Conservation (phyloP, 2,329 filamentous ascomycete genomes). For the Microsporum audouinii region DNA sequence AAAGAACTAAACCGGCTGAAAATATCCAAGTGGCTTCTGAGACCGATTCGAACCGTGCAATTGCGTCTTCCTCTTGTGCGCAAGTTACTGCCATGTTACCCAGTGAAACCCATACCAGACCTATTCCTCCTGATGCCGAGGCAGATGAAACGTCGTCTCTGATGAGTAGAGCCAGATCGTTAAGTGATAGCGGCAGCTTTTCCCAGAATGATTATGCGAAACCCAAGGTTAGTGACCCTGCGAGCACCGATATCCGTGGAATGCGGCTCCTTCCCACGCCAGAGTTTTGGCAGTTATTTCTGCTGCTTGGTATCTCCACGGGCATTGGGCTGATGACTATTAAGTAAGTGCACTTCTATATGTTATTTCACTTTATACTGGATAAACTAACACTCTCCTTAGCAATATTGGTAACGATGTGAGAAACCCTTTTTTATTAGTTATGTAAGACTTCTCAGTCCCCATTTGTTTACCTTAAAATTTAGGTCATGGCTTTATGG, state of each 20-base stretch:
- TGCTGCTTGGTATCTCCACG: constrained; percentile 77
- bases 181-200: constrained; percentile 22
- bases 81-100: constrained; percentile 11
- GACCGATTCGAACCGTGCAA: constrained; percentile 28
- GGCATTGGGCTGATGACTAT: constrained; percentile 97
- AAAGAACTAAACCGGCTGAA: constrained; percentile 24
- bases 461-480: constrained; percentile 9
- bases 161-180: constrained; percentile 51
- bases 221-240: constrained; percentile 51
- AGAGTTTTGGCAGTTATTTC: constrained; percentile 87
- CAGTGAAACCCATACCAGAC: constrained; percentile 16
- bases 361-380: constrained; percentile 11
- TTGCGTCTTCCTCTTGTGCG: constrained; percentile 21
- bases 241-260: constrained; percentile 83
- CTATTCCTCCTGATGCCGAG: constrained; percentile 23
- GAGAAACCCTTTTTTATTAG: constrained; percentile 15
- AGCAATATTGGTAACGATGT: constrained; percentile 92
- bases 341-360: constrained; percentile 55
- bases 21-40: constrained; percentile 22
- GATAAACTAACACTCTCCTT: constrained; percentile 18
- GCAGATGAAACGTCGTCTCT: constrained; percentile 70
- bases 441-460: neutral
- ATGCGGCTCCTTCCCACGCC: constrained; percentile 56
- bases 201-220: neutral
- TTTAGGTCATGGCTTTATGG: constrained; percentile 66